A percentile compares a stretch with the other conserved stretches of the same genome.
Conservation (phyloP, 1,139 yeast species). For the Geotrichum siamense region DNA sequence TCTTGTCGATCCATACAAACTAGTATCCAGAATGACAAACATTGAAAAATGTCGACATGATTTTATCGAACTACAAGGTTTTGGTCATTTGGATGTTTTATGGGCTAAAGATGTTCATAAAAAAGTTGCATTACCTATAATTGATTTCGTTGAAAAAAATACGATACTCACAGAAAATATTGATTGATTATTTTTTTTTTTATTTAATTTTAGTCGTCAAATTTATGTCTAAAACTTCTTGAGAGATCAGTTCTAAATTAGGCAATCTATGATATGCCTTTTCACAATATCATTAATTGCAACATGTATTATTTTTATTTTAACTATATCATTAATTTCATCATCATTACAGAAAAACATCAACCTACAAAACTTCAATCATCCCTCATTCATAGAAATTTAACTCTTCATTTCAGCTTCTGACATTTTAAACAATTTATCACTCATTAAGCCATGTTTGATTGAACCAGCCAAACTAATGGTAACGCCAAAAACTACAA, state of each 20-base stretch:
- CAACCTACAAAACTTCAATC: slow-evolving; percentile 1
- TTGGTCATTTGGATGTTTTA: slow-evolving; percentile 83
- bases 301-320: neutral
- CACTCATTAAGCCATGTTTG: slow-evolving; percentile 26
- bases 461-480: slow-evolving; percentile 37
- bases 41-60: slow-evolving; percentile 22
- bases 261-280: too few relatives aligned
- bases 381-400: neutral
- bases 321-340: neutral
- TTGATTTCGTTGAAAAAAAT: slow-evolving; percentile 24
- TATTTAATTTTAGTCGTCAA: too few relatives aligned
- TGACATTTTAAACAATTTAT: slow-evolving; percentile 14
- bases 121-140: slow-evolving; percentile 42
- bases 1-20: slow-evolving; percentile 57
- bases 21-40: slow-evolving; percentile 45
- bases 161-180: too few relatives aligned
- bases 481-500: slow-evolving; percentile 37
- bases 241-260: too few relatives aligned
- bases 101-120: slow-evolving; percentile 79
- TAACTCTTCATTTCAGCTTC: slow-evolving; percentile 10
- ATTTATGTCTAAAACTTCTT: too few relatives aligned
- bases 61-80: slow-evolving; percentile 37
- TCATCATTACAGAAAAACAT: neutral
- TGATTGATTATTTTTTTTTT: too few relatives aligned
- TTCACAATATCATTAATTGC: too few relatives aligned